phyloP scores from a whole-genome alignment of 2,329 filamentous ascomycete species.

The Pseudogymnoascus sp. region DNA sequence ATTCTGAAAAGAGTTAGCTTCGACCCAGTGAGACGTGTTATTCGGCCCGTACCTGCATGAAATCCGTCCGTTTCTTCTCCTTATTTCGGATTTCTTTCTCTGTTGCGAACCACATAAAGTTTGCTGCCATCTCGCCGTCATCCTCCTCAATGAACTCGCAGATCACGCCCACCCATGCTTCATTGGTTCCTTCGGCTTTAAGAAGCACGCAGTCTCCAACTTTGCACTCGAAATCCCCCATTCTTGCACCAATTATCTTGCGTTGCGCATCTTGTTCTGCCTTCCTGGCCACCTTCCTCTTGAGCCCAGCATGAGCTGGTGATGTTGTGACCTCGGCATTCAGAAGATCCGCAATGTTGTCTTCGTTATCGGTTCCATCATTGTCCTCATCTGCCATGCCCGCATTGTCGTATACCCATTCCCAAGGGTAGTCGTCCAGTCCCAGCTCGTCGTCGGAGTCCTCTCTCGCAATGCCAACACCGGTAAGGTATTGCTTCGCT shows the following conservation, averaged over 20 bases:
- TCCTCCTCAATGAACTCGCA: slow-evolving; percentile 70
- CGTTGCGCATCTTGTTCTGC: slow-evolving; percentile 25
- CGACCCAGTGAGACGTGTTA: not conserved
- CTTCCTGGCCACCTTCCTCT: slow-evolving; percentile 21
- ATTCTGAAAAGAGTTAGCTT: slow-evolving; percentile 44
- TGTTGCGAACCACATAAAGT: slow-evolving; percentile 93
- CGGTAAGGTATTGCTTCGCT: slow-evolving; percentile 33
- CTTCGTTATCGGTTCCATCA: slow-evolving; percentile 10
- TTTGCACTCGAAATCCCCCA: slow-evolving; percentile 70
- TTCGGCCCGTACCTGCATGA: slow-evolving; percentile 46
- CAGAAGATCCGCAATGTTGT: slow-evolving; percentile 13
- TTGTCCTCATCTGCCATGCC: slow-evolving; percentile 12
- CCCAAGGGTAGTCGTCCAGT: slow-evolving; percentile 63
- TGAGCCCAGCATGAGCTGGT: slow-evolving; percentile 14
- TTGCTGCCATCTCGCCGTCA: slow-evolving; percentile 68
- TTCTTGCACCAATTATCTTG: slow-evolving; percentile 70
- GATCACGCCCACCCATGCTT: slow-evolving; percentile 88
- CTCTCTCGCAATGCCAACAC: slow-evolving; percentile 38
- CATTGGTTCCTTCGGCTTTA: slow-evolving; percentile 76
- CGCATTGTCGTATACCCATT: slow-evolving; percentile 60
- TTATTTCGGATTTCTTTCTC: slow-evolving; percentile 82
- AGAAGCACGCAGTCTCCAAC: slow-evolving; percentile 79
- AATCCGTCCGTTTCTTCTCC: slow-evolving; percentile 73
- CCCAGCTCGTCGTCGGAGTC: slow-evolving; percentile 86
- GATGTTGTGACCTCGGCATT: slow-evolving; percentile 15